These are phyloP conservation scores for Lunularia cruciata DNA, from an alignment of 225 moss, liverwort and hornwort species.

Conservation along the genomic window DNA sequence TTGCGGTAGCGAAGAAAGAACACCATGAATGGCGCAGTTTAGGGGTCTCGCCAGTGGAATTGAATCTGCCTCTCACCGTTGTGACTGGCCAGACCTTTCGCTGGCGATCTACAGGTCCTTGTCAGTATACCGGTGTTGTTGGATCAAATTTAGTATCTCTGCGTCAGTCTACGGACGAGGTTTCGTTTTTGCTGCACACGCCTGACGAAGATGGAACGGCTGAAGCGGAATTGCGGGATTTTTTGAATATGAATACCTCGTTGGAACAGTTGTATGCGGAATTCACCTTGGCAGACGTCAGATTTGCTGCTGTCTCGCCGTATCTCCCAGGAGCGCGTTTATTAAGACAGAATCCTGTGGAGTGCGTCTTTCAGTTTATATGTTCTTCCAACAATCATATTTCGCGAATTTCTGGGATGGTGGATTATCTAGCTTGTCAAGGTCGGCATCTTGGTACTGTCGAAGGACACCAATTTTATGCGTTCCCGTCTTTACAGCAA, in stretches of 20 bases:
- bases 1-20: background rate
- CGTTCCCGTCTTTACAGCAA: slow-evolving; percentile 76
- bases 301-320: slow-evolving; percentile 96
- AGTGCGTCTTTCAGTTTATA: slow-evolving; percentile 90
- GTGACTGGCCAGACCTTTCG: slow-evolving; percentile 85
- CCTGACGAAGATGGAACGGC: slow-evolving; percentile 26
- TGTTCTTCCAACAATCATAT: slow-evolving; percentile 98
- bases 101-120: slow-evolving; percentile 70
- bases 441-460: slow-evolving; percentile 73
- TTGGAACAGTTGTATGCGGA: slow-evolving; percentile 65
- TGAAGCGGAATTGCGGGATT: slow-evolving; percentile 69
- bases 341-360: slow-evolving; percentile 77
- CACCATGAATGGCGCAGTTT: slow-evolving; percentile 60
- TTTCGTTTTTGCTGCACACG: slow-evolving; percentile 69
- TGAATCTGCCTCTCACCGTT: slow-evolving; percentile 77
- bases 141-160: slow-evolving; percentile 74
- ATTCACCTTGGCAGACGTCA: slow-evolving; percentile 71
- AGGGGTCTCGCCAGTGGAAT: slow-evolving; percentile 66
- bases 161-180: slow-evolving; percentile 57
- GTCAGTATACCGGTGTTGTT: slow-evolving; percentile 77
- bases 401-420: slow-evolving; percentile 91
- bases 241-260: slow-evolving; percentile 67
- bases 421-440: slow-evolving; percentile 65
- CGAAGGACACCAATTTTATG: slow-evolving; percentile 66
- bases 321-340: slow-evolving; percentile 83